Base-by-base conservation (phyloP, 2,329 filamentous ascomycete genomes). In the Cercospora zeina region DNA sequence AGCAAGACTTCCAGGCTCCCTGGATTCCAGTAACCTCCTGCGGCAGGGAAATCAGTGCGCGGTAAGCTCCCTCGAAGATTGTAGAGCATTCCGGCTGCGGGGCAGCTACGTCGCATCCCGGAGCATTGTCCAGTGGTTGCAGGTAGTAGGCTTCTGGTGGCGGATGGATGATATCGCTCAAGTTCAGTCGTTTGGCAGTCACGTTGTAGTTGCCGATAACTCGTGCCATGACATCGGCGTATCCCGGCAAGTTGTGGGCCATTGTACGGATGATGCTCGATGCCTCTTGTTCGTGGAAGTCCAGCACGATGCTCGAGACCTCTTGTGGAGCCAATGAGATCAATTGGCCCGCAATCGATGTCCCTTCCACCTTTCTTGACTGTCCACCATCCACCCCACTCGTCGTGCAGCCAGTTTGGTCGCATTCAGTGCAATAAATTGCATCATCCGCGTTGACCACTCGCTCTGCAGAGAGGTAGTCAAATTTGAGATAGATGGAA, bases 401-500 rank as follows among this genome's bases (percentile, higher is more conserved):
- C 34, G 51, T 9, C 21, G 16, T 21, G 31, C 62, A 63, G 21
- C 62, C 62, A 11, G 42, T 13, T 19, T 56, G n/a, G 36, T 61
- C 37, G 50, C 62, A 63, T 13, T 30, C 39, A 30, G 30, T 62
- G 27, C 47, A 54, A 10, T 49, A 31, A 13, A 37, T 36, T 14
- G 39, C 24, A 16, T 33, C 45, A 39, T 55, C 45, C 13, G 36
- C 33, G 4, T 62, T 16, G 33, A 59, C 21, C 13, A 24, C 16
- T 3, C 63, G 51, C 21, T 39, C 19, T 34, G 61, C 65, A 57
- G 57, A 63, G 30, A 69, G 59, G 11, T 54, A 58, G 37, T 68
- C 64, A 47, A 65, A 69, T 14, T 65, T 67, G 13, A 69, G 53
- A 34, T 69, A 69, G 10, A 69, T 53, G 8, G 66, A 65, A 11